Evolutionary conservation across 768 basidiomycete species (phyloP), one percentile per base, ranked within the genome.

Genomic region (Boletellus sp.): DNA sequence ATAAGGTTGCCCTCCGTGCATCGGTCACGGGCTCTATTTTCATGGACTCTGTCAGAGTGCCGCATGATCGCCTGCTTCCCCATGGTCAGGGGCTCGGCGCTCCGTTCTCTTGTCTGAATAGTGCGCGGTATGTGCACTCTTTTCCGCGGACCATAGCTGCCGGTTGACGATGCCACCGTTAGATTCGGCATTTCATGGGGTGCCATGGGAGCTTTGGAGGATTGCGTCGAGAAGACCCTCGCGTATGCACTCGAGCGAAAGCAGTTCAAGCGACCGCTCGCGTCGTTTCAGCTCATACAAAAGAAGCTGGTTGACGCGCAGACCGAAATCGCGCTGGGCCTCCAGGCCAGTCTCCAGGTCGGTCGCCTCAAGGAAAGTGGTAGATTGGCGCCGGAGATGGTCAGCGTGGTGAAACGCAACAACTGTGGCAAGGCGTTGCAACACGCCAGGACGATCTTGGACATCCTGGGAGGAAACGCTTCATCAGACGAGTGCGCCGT

Each of bases 271-370:
- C 83, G 87, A 33, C 93, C 94, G 0, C 75, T 97, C 3, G 94
- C 91, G 2, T 87, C 88, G 6, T 98, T 95, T 82, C 95, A 98
- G 69, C 84, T 98, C n/a, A 78, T 97, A 16, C 94, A 97, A 68
- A 95, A 95, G 81, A 98, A 98, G 70, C 78, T 98, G 15, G 93
- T 87, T 3, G 94, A 97, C 56, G 94, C 95, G 12, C 87, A 93
- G 55, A 90, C 85, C 2, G 92, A 96, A 61, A 80, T 84, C 9
- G 80, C 86, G 1, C 74, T 94, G 12, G 91, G 94, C 6, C 72
- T 91, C 22, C 76, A 81, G 37, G 85, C 87, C 6, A 85, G 83
- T 56, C 67, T 88, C 26, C 89, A 89, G 63, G 86, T 87, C 3
- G 94, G 94, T 2, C 77, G 93, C 26, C 73, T 97, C 54, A 96